Evolutionary conservation across 1,284 basidiomycete species (phyloP), one percentile per base, ranked within the genome.

Genomic region (Golubevia pallescens): DNA sequence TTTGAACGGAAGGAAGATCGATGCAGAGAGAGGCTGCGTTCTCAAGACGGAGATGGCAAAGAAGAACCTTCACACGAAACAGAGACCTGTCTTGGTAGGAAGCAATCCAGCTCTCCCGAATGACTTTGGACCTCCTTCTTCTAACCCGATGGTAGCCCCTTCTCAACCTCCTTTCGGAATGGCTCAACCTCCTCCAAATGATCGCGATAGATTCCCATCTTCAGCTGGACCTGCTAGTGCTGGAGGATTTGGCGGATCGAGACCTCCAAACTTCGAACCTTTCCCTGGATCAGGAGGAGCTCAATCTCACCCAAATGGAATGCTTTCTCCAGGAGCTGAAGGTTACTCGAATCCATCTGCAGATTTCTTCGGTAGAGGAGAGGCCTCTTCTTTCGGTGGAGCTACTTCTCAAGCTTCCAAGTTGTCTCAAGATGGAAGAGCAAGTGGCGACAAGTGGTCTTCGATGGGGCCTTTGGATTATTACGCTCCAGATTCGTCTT

Each of bases 31-130:
- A 75, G 95, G 95, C 7, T 92, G 93, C 5, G 92, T 96, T 0
- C 87, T 99, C 61, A 99, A 98, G 86, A 96, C 96, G 16, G 97
- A 99, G 87, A 97, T 99, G 94, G 96, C 96, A 51, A 99, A 99
- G 90, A 99, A 99, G 90, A 98, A 99, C 82, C 86, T 99, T 57
- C 96, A 99, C 85, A 97, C 94, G 34, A 85, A 85, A 68, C 82
- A 82, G 60, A 56, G 67, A 2, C 68, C 67, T 20, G n/a, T n/a
- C 16, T 16, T 48, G 13, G 8, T 48, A 16, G 8, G 13, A 13
- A 48, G 42, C 42, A 48, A 48, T 48, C 42, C 42, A 48, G 42
- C 42, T 48, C 42, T 48, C 16, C 42, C 42, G 16, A 16, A 16
- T 48, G 42, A 48, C 42, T 48, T 13, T 48, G 42, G 42, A 48